Conservation (phyloP, 176 grass and related monocot species). For the Guadua angustifolia region DNA sequence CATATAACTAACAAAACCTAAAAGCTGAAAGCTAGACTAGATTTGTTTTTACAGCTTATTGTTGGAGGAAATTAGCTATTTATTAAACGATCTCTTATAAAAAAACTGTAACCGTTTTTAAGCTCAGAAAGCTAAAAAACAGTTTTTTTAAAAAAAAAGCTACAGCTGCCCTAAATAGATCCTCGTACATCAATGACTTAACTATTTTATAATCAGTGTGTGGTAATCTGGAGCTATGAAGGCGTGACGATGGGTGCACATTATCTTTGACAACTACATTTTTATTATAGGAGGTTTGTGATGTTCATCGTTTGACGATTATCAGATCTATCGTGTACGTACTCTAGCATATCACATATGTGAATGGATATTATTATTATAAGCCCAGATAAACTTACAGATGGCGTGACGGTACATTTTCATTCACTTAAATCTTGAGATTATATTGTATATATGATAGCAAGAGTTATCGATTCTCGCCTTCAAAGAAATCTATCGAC, state of each 20-base stretch:
- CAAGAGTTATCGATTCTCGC: not conserved
- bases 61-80: too few relatives aligned
- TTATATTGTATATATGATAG: not conserved
- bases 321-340: not conserved
- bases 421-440: conserved; percentile 1
- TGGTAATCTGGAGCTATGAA: not conserved
- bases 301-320: not conserved
- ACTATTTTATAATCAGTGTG: not conserved
- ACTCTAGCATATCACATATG: not conserved
- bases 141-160: too few relatives aligned
- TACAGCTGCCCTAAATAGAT: too few relatives aligned
- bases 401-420: not conserved
- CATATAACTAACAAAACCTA: too few relatives aligned
- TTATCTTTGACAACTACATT: not conserved
- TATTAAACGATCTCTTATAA: too few relatives aligned
- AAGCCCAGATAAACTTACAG: not conserved
- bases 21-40: too few relatives aligned
- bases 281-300: not conserved
- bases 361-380: not conserved
- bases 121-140: too few relatives aligned
- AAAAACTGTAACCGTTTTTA: too few relatives aligned
- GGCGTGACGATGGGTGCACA: not conserved
- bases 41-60: too few relatives aligned
- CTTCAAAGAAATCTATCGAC: not conserved
- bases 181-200: not conserved